Conservation (phyloP, 495 filamentous ascomycete genomes). For the Penicillium macrosclerotiorum region DNA sequence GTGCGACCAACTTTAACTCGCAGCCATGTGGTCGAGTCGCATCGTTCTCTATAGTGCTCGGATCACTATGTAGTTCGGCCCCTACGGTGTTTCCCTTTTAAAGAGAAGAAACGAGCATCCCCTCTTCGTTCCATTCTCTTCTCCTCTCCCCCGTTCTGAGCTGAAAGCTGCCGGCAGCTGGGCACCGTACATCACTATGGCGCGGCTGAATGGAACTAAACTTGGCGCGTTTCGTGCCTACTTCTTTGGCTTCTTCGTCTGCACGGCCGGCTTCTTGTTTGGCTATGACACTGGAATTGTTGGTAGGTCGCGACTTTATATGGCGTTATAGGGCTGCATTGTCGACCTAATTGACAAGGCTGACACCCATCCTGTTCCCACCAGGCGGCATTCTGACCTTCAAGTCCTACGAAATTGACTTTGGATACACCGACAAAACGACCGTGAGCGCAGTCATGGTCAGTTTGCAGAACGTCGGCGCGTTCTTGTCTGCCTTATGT, state of each 20-base stretch:
- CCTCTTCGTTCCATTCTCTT: neutral
- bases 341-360: neutral
- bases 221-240: slow-evolving; percentile 28
- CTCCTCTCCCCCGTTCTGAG: neutral
- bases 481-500: slow-evolving; percentile 35
- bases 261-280: slow-evolving; percentile 27
- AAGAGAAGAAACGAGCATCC: too few relatives aligned
- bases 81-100: too few relatives aligned
- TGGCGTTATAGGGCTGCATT: neutral
- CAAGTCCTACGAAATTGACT: slow-evolving; percentile 21
- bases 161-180: neutral
- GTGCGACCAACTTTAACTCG: slow-evolving; percentile 11
- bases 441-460: slow-evolving; percentile 30
- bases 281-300: slow-evolving; percentile 32
- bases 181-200: slow-evolving; percentile 8
- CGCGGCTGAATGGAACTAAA: slow-evolving; percentile 17
- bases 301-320: slow-evolving; percentile 10
- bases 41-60: too few relatives aligned
- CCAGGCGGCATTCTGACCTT: slow-evolving; percentile 26
- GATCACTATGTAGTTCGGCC: too few relatives aligned
- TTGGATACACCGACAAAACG: slow-evolving; percentile 25
- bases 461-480: slow-evolving; percentile 28
- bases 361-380: neutral
- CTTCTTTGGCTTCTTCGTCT: slow-evolving; percentile 29
- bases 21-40: neutral